Base-by-base conservation (phyloP, 176 grass and related monocot species). In the Hordeum vulgare region DNA sequence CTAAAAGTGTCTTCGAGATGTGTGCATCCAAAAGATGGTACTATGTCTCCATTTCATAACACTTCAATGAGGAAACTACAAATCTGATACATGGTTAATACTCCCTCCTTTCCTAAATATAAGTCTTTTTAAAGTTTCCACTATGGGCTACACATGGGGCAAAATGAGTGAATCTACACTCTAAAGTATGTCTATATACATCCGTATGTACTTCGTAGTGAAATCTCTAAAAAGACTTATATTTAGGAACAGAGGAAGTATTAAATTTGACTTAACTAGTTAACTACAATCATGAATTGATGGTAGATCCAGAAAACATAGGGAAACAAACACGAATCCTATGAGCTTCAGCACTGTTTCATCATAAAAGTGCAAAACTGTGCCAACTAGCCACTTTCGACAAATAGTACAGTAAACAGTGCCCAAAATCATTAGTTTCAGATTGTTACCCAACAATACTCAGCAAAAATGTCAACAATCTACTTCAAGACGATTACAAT, bases 401-500 rank as follows among this genome's bases (percentile, higher is more conserved):
- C 17, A 28, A 62, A 51, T 51, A 61, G 18, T 41, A 28, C 27
- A 75, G 70, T 18, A 28, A 28, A 31, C 29, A 84, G 71, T 18
- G 29, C 28, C 11, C 42, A 53, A 63, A 39, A 51, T 24, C 24
- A 63, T 51, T 72, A 40, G 4, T 37, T 51, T 88, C 29, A 73
- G 11, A 24, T 56, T 75, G 41, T 37, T 35, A 63, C 62, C 9
- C 26, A 75, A 12, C 65, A 83, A 71, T 63, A 45, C 29, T 66
- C 33, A 40, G 6, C 82, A 69, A 87, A 24, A 66, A 68, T 59
- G 27, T 29, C 13, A 78, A 78, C 12, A 64, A n/a, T 83, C 20
- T 28, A 88, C 11, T 62, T 70, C n/a, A 62, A 83, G 63, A 65
- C n/a, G 12, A 61, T 39, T 83, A 56, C 71, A 74, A 42, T 53